Evolutionary conservation across 306 rosid species (phyloP), one percentile per base, ranked within the genome.

Genomic region (Arachis hypogaea): DNA sequence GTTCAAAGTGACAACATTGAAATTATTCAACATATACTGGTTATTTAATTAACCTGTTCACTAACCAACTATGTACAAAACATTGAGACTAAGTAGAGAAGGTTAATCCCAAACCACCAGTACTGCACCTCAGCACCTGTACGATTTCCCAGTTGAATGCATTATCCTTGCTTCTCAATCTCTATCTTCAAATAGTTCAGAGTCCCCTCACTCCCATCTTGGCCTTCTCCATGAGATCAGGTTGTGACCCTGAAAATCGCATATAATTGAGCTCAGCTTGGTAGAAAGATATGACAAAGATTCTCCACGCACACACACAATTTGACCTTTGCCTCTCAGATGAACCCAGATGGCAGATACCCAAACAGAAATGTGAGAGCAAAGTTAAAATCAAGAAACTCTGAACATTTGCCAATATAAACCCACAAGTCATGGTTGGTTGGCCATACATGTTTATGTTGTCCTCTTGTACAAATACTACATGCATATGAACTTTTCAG

Each of bases 71-170:
- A 67, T 66, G n/a, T 57, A 45, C 51, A 56, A 36, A 18, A 43
- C 47, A 5, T 6, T 9, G 28, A 66, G 68, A 57, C 62, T 68
- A 58, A 36, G 62, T 47, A 11, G 69, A 49, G 55, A 33, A 68
- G 72, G 68, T 49, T 68, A 49, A 14, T 49, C 67, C 51, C 73
- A 57, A 64, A 18, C 59, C 36, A 75, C 50, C 73, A 76, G 52
- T 3, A 59, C 55, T 18, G 74, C 59, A 76, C 43, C 60, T 59
- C 55, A 11, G 74, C 59, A 76, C 43, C 60, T 59, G 69, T 38
- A 58, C 14, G 66, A 71, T 46, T 38, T 63, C 41, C 44, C 61
- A 22, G 46, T 57, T 56, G 73, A 62, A 45, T 59, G 63, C 68
- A 11, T 14, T 47, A 52, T 49, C 69, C 68, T 40, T 76, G 28